Base-by-base conservation (phyloP, 345 rosid genomes). In the Brassica rapa region DNA sequence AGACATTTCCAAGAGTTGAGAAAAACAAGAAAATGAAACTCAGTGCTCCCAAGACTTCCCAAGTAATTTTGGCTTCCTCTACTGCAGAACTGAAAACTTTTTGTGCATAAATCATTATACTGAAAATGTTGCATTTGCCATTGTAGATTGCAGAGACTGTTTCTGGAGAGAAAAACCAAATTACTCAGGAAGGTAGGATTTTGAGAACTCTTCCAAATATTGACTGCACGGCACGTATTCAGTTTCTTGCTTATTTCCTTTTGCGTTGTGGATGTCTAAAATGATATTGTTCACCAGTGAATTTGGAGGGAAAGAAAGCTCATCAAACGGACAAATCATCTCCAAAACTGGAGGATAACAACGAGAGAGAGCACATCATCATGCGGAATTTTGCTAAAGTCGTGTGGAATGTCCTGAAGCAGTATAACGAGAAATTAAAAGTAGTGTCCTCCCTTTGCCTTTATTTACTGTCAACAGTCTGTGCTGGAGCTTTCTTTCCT, bases 341-440 rank as follows among this genome's bases (percentile, higher is more conserved):
- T 69, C 59, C 64, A 16, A 78, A 68, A 46, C 70, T 72, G 23
- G 79, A 81, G 51, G 49, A 70, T 63, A 83, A 64, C 24, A 82
- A 59, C 39, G 86, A 92, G 57, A 86, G 91, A 78, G 79, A 82
- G 70, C 62, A 86, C 80, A 81, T 66, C 70, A 86, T 88, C 53
- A 87, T 81, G 86, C 87, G 84, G 57, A 86, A 86, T 79, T 87
- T 94, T 84, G 89, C 97, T 27, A 88, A 86, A 88, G 87, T 89
- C 73, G 5, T 88, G 74, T 91, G 92, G 97, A 91, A 76, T 57
- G 89, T 94, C 60, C 80, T 94, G 86, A 91, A 90, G 89, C 87
- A 89, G 83, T 81, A 85, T 70, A 89, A 86, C 60, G 84, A 85
- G 76, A 92, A 89, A 84, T 80, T 94, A 23, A 85, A 84, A 93